Percentiles rank a stretch among this genome's conserved stretches.
Evolutionary conservation across 768 basidiomycete genomes (phyloP).

Genomic region (Steccherinum ochraceum): DNA sequence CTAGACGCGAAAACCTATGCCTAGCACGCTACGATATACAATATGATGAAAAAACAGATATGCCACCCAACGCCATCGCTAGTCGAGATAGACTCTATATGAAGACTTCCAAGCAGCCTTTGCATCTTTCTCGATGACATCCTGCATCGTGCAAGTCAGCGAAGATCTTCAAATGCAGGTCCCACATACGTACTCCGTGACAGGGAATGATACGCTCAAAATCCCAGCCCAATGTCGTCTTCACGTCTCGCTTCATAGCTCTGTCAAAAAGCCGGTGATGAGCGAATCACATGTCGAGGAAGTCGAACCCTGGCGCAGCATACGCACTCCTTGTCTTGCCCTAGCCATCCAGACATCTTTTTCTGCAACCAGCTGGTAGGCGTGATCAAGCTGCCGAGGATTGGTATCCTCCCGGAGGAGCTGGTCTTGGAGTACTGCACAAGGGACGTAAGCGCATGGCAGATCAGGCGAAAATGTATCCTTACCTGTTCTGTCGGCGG

Average conservation of each 20-base stretch:
- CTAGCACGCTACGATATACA: too few relatives aligned
- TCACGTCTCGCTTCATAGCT: conserved; percentile 57
- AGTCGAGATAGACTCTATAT: conserved; percentile 19
- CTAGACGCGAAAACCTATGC: too few relatives aligned
- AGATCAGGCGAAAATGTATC: not conserved
- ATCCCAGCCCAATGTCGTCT: conserved; percentile 65
- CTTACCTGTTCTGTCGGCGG: conserved; percentile 69
- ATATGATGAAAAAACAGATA: too few relatives aligned
- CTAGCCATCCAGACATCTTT: conserved; percentile 16
- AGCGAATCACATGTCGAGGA: not conserved
- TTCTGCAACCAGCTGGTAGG: conserved; percentile 22
- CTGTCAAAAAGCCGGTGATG: conserved; percentile 16
- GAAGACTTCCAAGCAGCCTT: conserved; percentile 33
- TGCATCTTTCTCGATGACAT: conserved; percentile 44
- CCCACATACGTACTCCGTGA: conserved; percentile 39
- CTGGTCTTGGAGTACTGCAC: conserved; percentile 35
- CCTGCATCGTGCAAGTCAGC: conserved; percentile 17
- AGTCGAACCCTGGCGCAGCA: not conserved
- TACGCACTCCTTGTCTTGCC: conserved; percentile 9
- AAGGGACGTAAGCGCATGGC: too few relatives aligned
- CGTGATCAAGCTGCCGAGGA: conserved; percentile 13
- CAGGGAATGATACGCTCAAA: conserved; percentile 73
- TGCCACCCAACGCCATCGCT: too few relatives aligned
- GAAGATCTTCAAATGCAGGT: not conserved
- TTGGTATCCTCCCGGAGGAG: conserved; percentile 17